Conservation (phyloP, 306 rosid species). For the Sechiopsis laciniata region DNA sequence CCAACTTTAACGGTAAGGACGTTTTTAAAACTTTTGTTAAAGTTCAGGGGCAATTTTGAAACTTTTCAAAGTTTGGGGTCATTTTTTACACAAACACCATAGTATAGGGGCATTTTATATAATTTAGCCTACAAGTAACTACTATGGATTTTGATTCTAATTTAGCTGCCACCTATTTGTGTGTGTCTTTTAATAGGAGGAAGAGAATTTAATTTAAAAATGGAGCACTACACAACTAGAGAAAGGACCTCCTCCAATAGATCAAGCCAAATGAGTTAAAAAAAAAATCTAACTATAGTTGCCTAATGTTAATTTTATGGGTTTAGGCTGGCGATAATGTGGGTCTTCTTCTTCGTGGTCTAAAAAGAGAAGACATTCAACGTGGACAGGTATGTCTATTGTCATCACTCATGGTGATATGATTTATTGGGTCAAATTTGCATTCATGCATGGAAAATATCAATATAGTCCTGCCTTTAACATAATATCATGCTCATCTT, state of each 20-base stretch:
- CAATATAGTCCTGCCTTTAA: neutral
- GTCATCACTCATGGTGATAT: slow-evolving; percentile 17
- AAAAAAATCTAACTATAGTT: neutral
- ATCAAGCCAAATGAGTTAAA: neutral
- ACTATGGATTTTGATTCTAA: neutral
- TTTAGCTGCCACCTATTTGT: neutral
- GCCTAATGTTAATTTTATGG: slow-evolving; percentile 7
- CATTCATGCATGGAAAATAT: neutral
- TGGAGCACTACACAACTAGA: slow-evolving; percentile 15
- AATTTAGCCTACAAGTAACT: neutral
- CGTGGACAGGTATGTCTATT: slow-evolving; percentile 76
- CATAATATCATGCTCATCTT: neutral
- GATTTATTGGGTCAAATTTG: neutral
- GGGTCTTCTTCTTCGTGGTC: slow-evolving; percentile 98
- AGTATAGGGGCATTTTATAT: too few species aligned
- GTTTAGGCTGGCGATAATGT: slow-evolving; percentile 95
- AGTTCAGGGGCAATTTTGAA: too few species aligned
- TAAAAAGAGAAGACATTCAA: slow-evolving; percentile 86
- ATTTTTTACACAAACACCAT: too few species aligned
- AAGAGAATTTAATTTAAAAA: slow-evolving; percentile 17
- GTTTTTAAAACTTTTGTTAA: too few species aligned
- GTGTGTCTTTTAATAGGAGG: neutral
- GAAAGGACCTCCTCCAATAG: neutral
- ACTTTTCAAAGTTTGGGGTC: too few species aligned
- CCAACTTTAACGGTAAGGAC: too few species aligned